Percentiles rank a stretch among this genome's conserved stretches.
phyloP scores from a whole-genome alignment of 371 early-diverging fungal genomes.

The Rhizopus arrhizus region DNA sequence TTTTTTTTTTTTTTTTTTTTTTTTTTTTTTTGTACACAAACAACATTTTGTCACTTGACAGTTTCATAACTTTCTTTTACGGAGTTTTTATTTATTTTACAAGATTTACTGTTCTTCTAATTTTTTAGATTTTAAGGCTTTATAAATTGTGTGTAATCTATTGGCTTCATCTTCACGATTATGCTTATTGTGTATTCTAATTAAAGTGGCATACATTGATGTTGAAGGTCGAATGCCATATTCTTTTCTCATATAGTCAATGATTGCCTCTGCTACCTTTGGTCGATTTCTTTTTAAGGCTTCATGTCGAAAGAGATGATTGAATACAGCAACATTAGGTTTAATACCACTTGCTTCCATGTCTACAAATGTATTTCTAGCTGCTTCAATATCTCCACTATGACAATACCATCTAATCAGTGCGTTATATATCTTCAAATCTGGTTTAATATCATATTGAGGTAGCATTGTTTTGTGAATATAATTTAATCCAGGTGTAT shows the following conservation, averaged over 20 bases:
- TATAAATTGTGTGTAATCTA: slow-evolving; percentile 28
- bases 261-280: slow-evolving; percentile 36
- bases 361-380: slow-evolving; percentile 37
- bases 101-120: background rate
- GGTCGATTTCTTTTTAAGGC: slow-evolving; percentile 41
- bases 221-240: slow-evolving; percentile 37
- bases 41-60: background rate
- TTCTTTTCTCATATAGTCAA: slow-evolving; percentile 41
- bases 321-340: slow-evolving; percentile 45
- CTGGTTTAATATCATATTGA: slow-evolving; percentile 25
- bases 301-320: slow-evolving; percentile 46
- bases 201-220: slow-evolving; percentile 46
- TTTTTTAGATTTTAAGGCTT: slow-evolving; percentile 4
- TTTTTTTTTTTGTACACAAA: slow-evolving; percentile 1
- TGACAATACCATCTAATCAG: slow-evolving; percentile 48
- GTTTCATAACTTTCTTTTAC: no score
- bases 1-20: background rate
- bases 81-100: background rate
- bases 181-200: slow-evolving; percentile 39
- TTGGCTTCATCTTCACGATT: slow-evolving; percentile 42
- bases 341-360: slow-evolving; percentile 41
- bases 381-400: slow-evolving; percentile 33
- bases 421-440: slow-evolving; percentile 33
- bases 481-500: slow-evolving; percentile 29
- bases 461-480: slow-evolving; percentile 48